Percentiles rank a stretch among this genome's conserved stretches.
Conservation (phyloP, 2,329 filamentous ascomycete genomes). For the Trichoderma atrobrunneum region DNA sequence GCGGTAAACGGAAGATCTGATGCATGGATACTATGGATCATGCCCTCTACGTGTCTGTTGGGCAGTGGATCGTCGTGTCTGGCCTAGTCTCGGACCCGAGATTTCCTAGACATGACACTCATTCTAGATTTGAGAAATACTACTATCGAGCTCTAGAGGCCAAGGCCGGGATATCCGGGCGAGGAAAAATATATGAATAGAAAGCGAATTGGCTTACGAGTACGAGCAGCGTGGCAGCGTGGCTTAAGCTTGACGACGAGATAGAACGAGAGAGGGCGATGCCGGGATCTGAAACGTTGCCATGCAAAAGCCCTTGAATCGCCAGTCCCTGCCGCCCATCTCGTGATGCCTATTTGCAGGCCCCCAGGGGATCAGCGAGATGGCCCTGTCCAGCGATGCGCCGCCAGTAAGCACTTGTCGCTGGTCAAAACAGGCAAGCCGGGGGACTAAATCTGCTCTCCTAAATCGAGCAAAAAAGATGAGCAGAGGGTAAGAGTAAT, state of each 20-base stretch:
- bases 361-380: not conserved
- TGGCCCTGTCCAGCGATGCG: not conserved
- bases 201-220: not conserved
- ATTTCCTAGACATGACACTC: not conserved
- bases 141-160: not conserved
- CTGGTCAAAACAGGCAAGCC: not conserved
- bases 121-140: not conserved
- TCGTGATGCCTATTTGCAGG: not conserved
- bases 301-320: not conserved
- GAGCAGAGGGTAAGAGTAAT: not conserved
- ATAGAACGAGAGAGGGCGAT: not conserved
- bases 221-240: not conserved
- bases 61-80: not conserved
- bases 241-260: not conserved
- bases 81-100: not conserved
- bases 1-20: not conserved
- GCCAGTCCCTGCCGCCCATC: not conserved
- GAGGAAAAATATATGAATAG: not conserved
- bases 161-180: not conserved
- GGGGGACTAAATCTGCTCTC: not conserved
- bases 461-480: not conserved
- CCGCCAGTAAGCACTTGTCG: not conserved
- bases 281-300: constrained; percentile 4
- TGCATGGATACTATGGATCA: not conserved
- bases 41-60: not conserved